Evolutionary conservation across 2,329 filamentous ascomycete species (phyloP), one percentile per base, ranked within the genome.

Genomic region (Ascomycota sp.): DNA sequence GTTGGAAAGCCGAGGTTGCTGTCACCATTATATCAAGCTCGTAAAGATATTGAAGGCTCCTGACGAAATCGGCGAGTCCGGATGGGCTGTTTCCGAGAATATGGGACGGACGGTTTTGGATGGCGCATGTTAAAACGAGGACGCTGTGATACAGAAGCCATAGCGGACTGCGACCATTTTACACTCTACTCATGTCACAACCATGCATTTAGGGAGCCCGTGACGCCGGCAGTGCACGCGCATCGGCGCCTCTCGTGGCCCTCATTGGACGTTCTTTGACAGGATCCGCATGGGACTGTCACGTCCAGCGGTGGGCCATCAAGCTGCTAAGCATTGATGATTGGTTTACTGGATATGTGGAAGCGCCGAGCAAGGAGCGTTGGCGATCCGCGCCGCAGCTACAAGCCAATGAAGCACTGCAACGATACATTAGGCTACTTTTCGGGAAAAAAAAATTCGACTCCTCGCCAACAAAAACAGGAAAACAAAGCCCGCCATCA

Each of bases 1-100:
- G 50, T 4, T 60, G 59, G 38, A 62, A 64, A 24, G 44, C 36
- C 26, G 47, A 41, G 6, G 45, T 46, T 26, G 55, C 56, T 34
- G 55, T 44, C 30, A 58, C 47, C 57, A 65, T 64, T 39, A 34
- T 46, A 38, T 30, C 33, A 21, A 21, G 16, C 16, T 21, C 16
- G 16, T 21, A 5, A 3, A 21, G 16, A 21, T 21, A 21, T 3
- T 21, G 16, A 21, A 21, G 16, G 16, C 5, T 5, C 16, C 16
- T 21, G 16, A 5, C 5, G 16, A 21, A 21, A 3, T 21, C 5
- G 16, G 3, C 16, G 16, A 21, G 3, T 21, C 16, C 16, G 16
- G 16, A 21, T 21, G 16, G 16, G 16, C 5, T 21, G 5, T 21
- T 21, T 21, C 16, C 16, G 16, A 16, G 29, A 24, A 31, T 25